Evolutionary conservation across 1,284 basidiomycete species (phyloP).

Genomic region (Ustilago trichophora): DNA sequence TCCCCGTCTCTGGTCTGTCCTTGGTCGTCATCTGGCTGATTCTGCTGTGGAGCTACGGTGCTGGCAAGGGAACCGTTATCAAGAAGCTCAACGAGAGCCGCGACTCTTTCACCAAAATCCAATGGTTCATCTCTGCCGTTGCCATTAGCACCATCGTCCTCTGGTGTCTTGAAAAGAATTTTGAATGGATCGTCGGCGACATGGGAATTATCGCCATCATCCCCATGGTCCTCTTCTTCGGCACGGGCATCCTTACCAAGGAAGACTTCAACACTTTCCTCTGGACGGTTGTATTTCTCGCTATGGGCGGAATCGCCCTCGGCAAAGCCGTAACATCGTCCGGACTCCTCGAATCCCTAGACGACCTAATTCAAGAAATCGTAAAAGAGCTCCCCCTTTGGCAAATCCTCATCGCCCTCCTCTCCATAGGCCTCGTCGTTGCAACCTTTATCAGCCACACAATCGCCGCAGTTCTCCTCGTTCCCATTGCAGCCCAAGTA

Average conservation of each 20-base stretch:
- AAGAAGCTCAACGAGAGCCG: slow-evolving; percentile 53
- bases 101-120: slow-evolving; percentile 76
- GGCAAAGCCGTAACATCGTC: slow-evolving; percentile 92
- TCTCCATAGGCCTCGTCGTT: slow-evolving; percentile 83
- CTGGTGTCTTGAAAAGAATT: slow-evolving; percentile 88
- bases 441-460: slow-evolving; percentile 67
- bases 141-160: slow-evolving; percentile 86
- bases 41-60: slow-evolving; percentile 83
- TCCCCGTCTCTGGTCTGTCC: slow-evolving; percentile 87
- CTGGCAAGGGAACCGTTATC: slow-evolving; percentile 73
- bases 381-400: slow-evolving; percentile 80
- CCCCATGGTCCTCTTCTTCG: slow-evolving; percentile 93
- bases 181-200: slow-evolving; percentile 84
- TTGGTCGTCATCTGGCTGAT: slow-evolving; percentile 90
- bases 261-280: slow-evolving; percentile 69
- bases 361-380: slow-evolving; percentile 73
- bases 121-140: slow-evolving; percentile 89
- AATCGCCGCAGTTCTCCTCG: slow-evolving; percentile 92
- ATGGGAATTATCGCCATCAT: slow-evolving; percentile 95
- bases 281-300: slow-evolving; percentile 66
- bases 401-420: slow-evolving; percentile 83
- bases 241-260: slow-evolving; percentile 92
- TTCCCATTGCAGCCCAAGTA: slow-evolving; percentile 92
- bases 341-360: slow-evolving; percentile 75
- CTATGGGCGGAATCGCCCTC: slow-evolving; percentile 96